Conservation (phyloP, 1,139 yeast species). For the Hyphopichia pseudoburtonii region DNA sequence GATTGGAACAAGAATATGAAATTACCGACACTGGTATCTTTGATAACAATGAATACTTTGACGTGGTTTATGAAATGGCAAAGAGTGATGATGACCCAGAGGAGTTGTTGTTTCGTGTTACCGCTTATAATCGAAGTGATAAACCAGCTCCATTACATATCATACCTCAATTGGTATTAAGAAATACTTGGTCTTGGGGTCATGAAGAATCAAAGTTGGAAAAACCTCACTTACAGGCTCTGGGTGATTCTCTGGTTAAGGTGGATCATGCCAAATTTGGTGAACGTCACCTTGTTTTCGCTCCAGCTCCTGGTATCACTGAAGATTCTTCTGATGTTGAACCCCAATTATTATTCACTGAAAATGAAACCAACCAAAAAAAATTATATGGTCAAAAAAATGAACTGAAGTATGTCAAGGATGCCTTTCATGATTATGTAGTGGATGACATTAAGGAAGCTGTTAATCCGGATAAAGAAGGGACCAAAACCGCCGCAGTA, state of each 20-base stretch:
- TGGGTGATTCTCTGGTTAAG: slow-evolving; percentile 50
- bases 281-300: slow-evolving; percentile 66
- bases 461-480: slow-evolving; percentile 66
- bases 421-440: slow-evolving; percentile 86
- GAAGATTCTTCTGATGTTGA: slow-evolving; percentile 65
- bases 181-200: slow-evolving; percentile 97
- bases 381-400: slow-evolving; percentile 66
- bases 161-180: slow-evolving; percentile 79
- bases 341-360: slow-evolving; percentile 78
- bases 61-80: slow-evolving; percentile 89
- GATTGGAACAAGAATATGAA: slow-evolving; percentile 70
- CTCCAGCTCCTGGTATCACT: slow-evolving; percentile 82
- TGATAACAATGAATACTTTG: slow-evolving; percentile 81
- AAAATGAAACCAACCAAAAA: slow-evolving; percentile 79
- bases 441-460: slow-evolving; percentile 59
- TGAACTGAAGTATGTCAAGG: slow-evolving; percentile 65
- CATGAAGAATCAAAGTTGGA: slow-evolving; percentile 46
- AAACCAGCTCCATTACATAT: slow-evolving; percentile 87
- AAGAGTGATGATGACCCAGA: slow-evolving; percentile 82
- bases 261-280: slow-evolving; percentile 76
- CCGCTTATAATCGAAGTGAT: slow-evolving; percentile 85
- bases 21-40: slow-evolving; percentile 74
- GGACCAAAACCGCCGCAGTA: slow-evolving; percentile 82
- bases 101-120: slow-evolving; percentile 77
- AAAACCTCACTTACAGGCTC: slow-evolving; percentile 53